Base-by-base conservation (phyloP, 192 early-diverging fungal species). In the Coemansia biformis region DNA sequence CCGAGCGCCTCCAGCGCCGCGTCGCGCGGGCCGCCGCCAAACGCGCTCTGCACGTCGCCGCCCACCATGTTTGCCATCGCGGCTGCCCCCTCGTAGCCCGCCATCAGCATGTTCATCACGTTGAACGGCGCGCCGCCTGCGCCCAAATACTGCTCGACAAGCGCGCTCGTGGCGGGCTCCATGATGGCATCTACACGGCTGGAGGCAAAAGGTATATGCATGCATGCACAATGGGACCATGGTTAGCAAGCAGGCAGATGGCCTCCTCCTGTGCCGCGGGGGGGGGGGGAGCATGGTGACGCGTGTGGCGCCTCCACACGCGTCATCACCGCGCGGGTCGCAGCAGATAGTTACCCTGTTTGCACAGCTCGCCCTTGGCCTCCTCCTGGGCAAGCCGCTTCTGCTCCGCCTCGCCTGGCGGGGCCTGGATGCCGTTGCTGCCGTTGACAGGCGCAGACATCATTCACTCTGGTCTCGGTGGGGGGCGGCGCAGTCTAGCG, bases 1-100 rank as follows among this genome's bases (percentile, higher is more conserved):
- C 78, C 79, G 24, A 84, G 50, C 0, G 79, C 66, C 12, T 81
- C 75, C 14, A 46, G 24, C 8, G 66, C 37, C 8, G 59, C 54
- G 8, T 54, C 10, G 10, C 46, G 47, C 14, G 34, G 40, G 32
- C 16, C 48, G 10, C 15, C 23, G 14, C 34, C 49, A 31, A 38
- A 59, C 9, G 47, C 55, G 35, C 19, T 15, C 21, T 24, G 9
- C 26, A 63, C 45, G 17, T 75, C 64, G 12, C 15, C 33, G 19
- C 35, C 35, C 14, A 75, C 47, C 47, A 55, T 51, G 32, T 66
- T 67, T 2, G 71, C 46, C 63, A 75, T 66, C 11, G 63, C 71
- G 0, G 64, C 71, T 5, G 56, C 17, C 5, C 71, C 71, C 51
- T 75, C 59, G 42, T 75, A 75, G 51, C 71, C 63, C 21, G 38